These are phyloP conservation scores for Mycena floridula DNA, from an alignment of 768 basidiomycete genomes.

Conservation along the genomic window DNA sequence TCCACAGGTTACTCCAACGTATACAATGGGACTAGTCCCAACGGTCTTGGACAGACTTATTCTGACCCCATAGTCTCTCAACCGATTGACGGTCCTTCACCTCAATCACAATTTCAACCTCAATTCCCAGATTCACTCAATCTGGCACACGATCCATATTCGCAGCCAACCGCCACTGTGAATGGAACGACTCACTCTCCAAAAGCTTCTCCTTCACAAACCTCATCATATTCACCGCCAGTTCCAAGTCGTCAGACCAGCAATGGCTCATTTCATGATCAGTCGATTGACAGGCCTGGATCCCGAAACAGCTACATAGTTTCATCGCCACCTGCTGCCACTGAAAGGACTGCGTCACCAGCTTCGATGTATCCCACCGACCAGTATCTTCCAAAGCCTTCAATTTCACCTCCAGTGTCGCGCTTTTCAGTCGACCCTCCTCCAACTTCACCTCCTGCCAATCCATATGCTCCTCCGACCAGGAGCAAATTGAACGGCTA, in stretches of 20 bases:
- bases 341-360: constrained; percentile 26
- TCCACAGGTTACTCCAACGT: too few species aligned
- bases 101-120: too few species aligned
- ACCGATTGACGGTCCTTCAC: too few species aligned
- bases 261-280: neutral
- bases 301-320: neutral
- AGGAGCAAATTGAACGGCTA: constrained; percentile 5
- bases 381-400: too few species aligned
- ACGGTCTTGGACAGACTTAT: too few species aligned
- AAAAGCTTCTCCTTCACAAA: neutral
- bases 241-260: neutral
- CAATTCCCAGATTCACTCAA: too few species aligned
- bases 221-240: neutral
- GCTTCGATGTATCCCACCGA: constrained; percentile 10
- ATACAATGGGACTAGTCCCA: too few species aligned
- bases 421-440: neutral
- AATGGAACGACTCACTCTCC: neutral
- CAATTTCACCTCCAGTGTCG: too few species aligned
- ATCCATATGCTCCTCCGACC: constrained; percentile 2
- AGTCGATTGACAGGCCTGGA: neutral
- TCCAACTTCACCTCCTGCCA: constrained; percentile 4
- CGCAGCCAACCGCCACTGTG: constrained; percentile 17
- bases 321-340: constrained; percentile 3
- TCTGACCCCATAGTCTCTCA: too few species aligned
- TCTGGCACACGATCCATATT: too few species aligned